Base-by-base conservation (phyloP, 805 yeast species). In the Starmerella powellii region DNA sequence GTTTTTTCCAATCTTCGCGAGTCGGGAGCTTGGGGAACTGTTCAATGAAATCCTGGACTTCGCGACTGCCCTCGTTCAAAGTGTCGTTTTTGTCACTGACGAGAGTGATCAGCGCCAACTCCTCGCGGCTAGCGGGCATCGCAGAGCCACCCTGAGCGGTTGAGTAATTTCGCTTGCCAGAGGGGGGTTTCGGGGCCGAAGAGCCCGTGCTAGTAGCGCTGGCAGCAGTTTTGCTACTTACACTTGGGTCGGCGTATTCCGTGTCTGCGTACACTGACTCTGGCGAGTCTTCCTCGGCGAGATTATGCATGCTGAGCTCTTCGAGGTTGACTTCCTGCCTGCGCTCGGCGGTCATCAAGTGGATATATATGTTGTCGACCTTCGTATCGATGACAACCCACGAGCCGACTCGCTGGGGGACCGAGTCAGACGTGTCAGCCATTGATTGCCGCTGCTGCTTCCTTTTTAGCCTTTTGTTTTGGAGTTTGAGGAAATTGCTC, bases 371-470 rank as follows among this genome's bases (percentile, higher is more conserved):
- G 30, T 74, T 74, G 46, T 78, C 80, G 2, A 72, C 61, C 21
- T 68, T 65, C 37, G 84, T 71, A 52, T 84, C 85, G 37, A 86
- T 65, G 72, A 83, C 74, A 18, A 83, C 75, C 97, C 97, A 87
- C 20, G 82, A 72, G 52, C 84, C 85, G 4, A 46, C 45, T 11
- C 47, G 41, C 76, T 67, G 5, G 16, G 39, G 66, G 51, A 11
- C 64, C 62, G 20, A 36, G 11, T 15, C 26, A 2, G 28, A 4
- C 1, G 13, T 31, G 27, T 20, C 26, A 3, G 44, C 40, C 31
- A 36, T 33, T 2, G 68, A 63, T 53, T 73, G 73, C 41, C 74
- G 64, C 30, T 78, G 76, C 33, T 63, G 57, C 48, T 74, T 65
- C 38, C 70, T 71, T 31, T 67, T 67, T 45, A 76, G 56, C 45